Evolutionary conservation across 208 protist genomes (phyloP).

Genomic region (Vickermania ingenoplastis): DNA sequence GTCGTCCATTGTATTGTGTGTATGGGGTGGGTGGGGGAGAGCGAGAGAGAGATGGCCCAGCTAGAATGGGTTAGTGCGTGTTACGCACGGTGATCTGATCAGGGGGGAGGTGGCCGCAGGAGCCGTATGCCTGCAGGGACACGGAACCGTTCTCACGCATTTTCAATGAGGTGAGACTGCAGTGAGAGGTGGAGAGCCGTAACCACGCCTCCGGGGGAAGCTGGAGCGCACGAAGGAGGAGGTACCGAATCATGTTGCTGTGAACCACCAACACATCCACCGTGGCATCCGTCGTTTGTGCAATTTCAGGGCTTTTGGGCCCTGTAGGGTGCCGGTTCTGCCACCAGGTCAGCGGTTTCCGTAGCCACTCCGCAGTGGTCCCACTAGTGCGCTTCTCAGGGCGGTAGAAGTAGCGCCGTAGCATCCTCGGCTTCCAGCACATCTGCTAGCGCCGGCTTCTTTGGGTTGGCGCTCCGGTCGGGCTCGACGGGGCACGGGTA

Average conservation of each 20-base stretch:
- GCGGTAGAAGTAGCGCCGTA: slow-evolving; percentile 62
- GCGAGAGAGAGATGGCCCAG: too few species aligned
- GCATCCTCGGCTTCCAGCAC: slow-evolving; percentile 35
- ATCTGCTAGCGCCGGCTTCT: slow-evolving; percentile 9
- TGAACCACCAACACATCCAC: slow-evolving; percentile 77
- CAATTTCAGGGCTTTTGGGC: slow-evolving; percentile 6
- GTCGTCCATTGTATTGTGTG: slow-evolving; percentile 1
- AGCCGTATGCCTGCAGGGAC: slow-evolving; percentile 27
- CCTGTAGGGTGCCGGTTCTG: too few species aligned
- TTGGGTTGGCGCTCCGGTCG: neutral
- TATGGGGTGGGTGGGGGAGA: too few species aligned
- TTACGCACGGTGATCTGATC: slow-evolving; percentile 46
- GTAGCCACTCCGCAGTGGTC: too few species aligned
- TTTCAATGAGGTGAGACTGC: slow-evolving; percentile 49
- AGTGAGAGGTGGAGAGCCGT: slow-evolving; percentile 58
- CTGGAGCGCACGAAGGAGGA: slow-evolving; percentile 70
- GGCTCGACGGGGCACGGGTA: slow-evolving; percentile 58
- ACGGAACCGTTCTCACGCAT: slow-evolving; percentile 50
- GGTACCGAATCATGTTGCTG: slow-evolving; percentile 84
- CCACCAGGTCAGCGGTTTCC: too few species aligned
- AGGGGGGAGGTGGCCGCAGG: slow-evolving; percentile 40
- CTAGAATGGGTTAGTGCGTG: slow-evolving; percentile 15
- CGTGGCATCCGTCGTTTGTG: slow-evolving; percentile 16
- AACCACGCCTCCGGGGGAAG: slow-evolving; percentile 80
- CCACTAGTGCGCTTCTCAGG: slow-evolving; percentile 13